phyloP scores from a whole-genome alignment of 257 asterid species.

The Fraxinus excelsior region DNA sequence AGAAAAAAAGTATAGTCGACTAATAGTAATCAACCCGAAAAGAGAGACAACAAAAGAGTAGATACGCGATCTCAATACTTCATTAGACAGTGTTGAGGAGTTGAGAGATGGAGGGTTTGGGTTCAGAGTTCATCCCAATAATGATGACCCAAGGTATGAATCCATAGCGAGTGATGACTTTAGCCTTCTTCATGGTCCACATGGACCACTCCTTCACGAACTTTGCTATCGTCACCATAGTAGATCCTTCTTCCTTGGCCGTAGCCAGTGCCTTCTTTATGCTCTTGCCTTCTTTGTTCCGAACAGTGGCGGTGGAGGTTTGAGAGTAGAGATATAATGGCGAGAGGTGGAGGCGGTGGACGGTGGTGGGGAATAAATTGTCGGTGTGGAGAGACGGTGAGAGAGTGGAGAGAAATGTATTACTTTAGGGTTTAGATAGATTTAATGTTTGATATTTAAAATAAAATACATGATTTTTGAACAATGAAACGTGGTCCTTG shows the following conservation, averaged over 20 bases:
- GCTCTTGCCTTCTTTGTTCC: conserved; percentile 66
- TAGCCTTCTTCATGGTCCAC: conserved; percentile 84
- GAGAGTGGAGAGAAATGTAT: too few relatives aligned
- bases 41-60: background rate
- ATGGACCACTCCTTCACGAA: conserved; percentile 86
- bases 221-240: conserved; percentile 43
- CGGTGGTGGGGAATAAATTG: too few relatives aligned
- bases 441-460: too few relatives aligned
- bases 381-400: too few relatives aligned
- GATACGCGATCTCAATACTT: background rate
- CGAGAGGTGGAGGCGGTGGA: too few relatives aligned
- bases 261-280: conserved; percentile 52
- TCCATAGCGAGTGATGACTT: conserved; percentile 82
- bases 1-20: conserved; percentile 34
- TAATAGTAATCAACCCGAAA: conserved; percentile 22
- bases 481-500: too few relatives aligned
- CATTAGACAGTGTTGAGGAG: conserved; percentile 80
- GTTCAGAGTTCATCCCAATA: conserved; percentile 90
- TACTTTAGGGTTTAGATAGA: too few relatives aligned
- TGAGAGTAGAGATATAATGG: too few relatives aligned
- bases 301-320: too few relatives aligned
- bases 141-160: conserved; percentile 77
- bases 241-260: conserved; percentile 52
- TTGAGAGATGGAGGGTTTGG: conserved; percentile 77
- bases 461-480: too few relatives aligned